Conservation (phyloP, 768 basidiomycete species). For the Candolleomyces eurysporus region DNA sequence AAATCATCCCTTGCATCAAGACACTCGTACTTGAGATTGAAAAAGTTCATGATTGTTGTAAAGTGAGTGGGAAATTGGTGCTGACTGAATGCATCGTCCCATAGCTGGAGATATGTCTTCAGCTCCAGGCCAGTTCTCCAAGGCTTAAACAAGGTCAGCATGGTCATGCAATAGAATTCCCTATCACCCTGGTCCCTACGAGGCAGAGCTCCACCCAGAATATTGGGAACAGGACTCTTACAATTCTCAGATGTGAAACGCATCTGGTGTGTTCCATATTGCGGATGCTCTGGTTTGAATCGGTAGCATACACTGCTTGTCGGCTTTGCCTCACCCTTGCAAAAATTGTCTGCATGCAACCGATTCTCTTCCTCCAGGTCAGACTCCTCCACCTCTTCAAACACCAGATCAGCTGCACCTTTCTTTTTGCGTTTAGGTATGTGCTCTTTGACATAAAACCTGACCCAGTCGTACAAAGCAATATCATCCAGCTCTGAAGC, state of each 20-base stretch:
- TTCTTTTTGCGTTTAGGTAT: background rate
- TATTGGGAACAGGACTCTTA: conserved; percentile 20
- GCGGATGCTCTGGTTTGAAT: conserved; percentile 22
- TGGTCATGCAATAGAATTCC: background rate
- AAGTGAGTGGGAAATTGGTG: background rate
- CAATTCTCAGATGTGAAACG: conserved; percentile 6
- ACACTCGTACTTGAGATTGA: conserved; percentile 28
- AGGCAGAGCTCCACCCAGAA: conserved; percentile 26
- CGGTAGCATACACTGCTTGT: background rate
- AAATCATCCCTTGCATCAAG: conserved; percentile 29
- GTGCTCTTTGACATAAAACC: conserved; percentile 12
- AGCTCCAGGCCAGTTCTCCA: conserved; percentile 23
- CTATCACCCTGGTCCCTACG: conserved; percentile 17
- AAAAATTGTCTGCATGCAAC: background rate
- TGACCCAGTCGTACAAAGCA: conserved; percentile 27
- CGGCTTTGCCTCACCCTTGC: background rate
- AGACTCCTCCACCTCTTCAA: background rate
- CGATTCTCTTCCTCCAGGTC: background rate
- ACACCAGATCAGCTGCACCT: background rate
- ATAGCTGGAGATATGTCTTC: conserved; percentile 9
- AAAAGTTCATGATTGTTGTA: background rate
- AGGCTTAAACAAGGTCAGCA: conserved; percentile 20
- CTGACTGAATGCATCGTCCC: background rate
- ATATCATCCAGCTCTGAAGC: conserved; percentile 14
- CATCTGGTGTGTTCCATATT: conserved; percentile 18